Evolutionary conservation across 2,329 filamentous ascomycete species (phyloP), one percentile per base, ranked within the genome.

Genomic region (Fusarium devonianum): DNA sequence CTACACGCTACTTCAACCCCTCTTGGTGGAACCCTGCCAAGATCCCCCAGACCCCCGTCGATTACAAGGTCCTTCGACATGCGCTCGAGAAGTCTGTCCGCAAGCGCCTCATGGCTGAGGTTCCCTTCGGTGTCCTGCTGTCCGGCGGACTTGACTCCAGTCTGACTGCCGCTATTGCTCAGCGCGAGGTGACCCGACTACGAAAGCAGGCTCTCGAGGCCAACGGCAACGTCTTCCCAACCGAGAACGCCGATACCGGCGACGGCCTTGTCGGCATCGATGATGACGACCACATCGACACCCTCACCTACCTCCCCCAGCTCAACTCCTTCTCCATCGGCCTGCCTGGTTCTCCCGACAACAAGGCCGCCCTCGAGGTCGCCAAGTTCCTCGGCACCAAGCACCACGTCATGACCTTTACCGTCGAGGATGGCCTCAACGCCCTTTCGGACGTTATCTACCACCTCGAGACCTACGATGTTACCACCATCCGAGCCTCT

Each of bases 271-370:
- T 97, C 51, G 94, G 94, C 67, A 95, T 99, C 65, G 94, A 97
- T 67, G 92, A 96, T 69, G 85, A 93, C 50, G 88, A 96, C 79
- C 84, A 93, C 69, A 78, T 97, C 54, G 91, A 88, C 37, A 96
- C 92, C 11, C 84, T 96, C 56, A 94, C 92, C 45, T 90, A 94
- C 67, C 85, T 97, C 44, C 92, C 93, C 25, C 90, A 97, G 74
- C 85, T 99, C 73, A 95, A 97, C 84, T 97, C 92, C 12, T 99
- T 99, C 82, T 99, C 94, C 12, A 99, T 99, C 63, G 94, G 94
- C 69, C 86, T 99, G 25, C 92, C 93, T 7, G 90, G 87, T 63
- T 90, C 94, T 23, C 94, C 94, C 38, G 94, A 99, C 73, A 94
- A 91, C 69, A 86, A 89, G 73, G 94, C 94, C 35, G 94, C 94